Evolutionary conservation across 108 stramenopile species (phyloP).

Genomic region (Nitzschia inconspicua): DNA sequence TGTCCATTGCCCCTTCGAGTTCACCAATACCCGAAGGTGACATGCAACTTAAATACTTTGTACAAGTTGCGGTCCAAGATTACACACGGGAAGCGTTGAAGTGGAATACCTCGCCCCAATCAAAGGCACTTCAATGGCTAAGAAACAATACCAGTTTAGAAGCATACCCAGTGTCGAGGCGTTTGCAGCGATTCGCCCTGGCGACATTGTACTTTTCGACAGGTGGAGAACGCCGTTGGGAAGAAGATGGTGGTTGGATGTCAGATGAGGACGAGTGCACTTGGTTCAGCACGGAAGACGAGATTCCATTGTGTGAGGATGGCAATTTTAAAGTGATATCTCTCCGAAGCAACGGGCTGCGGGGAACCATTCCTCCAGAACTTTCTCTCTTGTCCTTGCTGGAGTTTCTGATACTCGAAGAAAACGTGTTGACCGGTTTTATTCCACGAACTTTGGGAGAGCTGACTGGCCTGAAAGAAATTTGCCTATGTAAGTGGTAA

Average conservation of each 20-base stretch:
- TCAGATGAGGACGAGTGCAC: conserved; percentile 20
- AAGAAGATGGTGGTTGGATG: not conserved
- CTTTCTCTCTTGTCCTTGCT: conserved; percentile 14
- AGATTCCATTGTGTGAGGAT: not conserved
- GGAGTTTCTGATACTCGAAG: conserved; percentile 10
- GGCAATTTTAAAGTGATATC: not conserved
- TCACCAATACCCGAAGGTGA: conserved; percentile 1
- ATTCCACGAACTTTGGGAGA: conserved; percentile 40
- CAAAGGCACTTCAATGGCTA: conserved; percentile 19
- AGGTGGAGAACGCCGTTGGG: not conserved
- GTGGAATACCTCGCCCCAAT: conserved; percentile 15
- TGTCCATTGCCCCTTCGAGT: not conserved
- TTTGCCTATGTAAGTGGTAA: too few species aligned
- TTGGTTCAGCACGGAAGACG: too few species aligned
- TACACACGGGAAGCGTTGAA: conserved; percentile 2
- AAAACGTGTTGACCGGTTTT: conserved; percentile 36
- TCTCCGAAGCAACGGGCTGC: conserved; percentile 6
- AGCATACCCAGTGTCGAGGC: conserved; percentile 2
- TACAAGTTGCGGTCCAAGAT: conserved; percentile 8
- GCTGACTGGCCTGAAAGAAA: conserved; percentile 5
- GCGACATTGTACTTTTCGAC: conserved; percentile 24
- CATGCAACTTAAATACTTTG: conserved; percentile 6
- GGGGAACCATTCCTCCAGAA: conserved; percentile 23
- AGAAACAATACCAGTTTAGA: conserved; percentile 4
- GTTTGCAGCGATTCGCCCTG: conserved; percentile 22